phyloP scores from a whole-genome alignment of 257 asterid genomes.

The Nicotiana otophora region DNA sequence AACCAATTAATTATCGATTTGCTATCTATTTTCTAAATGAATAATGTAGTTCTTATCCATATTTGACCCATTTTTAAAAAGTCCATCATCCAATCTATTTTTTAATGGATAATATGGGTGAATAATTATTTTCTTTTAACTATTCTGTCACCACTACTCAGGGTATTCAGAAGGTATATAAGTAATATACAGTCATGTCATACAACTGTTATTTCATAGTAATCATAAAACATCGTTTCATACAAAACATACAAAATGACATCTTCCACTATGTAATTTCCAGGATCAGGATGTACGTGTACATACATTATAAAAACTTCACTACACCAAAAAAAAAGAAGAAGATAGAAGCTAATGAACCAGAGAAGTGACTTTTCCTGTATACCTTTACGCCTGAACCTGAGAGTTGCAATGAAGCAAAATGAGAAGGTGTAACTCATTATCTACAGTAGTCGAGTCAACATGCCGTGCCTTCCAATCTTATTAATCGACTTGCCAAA shows the following conservation, averaged over 20 bases:
- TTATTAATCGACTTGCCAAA: background rate
- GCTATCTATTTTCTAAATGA: too few species aligned
- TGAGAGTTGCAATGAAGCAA: background rate
- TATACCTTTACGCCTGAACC: constrained; percentile 1
- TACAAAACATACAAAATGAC: background rate
- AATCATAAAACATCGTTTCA: constrained; percentile 3
- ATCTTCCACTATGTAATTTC: background rate
- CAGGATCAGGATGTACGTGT: background rate
- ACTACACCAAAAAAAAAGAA: background rate
- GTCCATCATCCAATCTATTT: too few species aligned
- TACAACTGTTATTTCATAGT: constrained; percentile 3
- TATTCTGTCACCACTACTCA: too few species aligned
- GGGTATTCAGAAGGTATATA: background rate
- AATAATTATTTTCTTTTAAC: too few species aligned
- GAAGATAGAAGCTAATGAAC: background rate
- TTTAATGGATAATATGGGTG: too few species aligned
- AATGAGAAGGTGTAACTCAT: constrained; percentile 3
- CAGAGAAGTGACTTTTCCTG: background rate
- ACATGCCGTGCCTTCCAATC: background rate
- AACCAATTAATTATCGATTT: too few species aligned
- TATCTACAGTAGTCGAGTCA: constrained; percentile 10
- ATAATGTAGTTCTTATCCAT: too few species aligned
- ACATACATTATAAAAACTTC: background rate
- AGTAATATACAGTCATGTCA: background rate
- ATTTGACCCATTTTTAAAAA: too few species aligned